These are phyloP conservation scores for Tuber microsphaerosporum DNA, from an alignment of 495 filamentous ascomycete species.

Conservation along the genomic window DNA sequence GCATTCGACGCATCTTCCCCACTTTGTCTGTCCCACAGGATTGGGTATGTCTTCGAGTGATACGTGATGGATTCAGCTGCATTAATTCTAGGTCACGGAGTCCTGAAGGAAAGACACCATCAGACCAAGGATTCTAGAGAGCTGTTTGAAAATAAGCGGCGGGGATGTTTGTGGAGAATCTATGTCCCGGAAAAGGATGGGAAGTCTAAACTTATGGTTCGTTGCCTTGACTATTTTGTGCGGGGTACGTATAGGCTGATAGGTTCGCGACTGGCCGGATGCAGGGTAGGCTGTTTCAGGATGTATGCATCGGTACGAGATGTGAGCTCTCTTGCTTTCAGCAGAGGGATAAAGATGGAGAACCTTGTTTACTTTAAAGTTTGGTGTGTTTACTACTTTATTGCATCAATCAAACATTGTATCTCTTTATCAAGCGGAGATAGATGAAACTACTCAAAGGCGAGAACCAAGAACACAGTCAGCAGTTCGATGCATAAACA, in stretches of 20 bases:
- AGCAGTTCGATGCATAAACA: not conserved
- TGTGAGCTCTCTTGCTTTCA: not conserved
- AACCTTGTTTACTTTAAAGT: slow-evolving; percentile 3
- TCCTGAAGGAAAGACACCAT: not conserved
- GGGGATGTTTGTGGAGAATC: not conserved
- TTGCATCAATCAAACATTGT: slow-evolving; percentile 1
- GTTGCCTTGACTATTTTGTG: not conserved
- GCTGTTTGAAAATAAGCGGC: not conserved
- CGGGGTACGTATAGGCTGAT: not conserved
- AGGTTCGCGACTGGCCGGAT: not conserved
- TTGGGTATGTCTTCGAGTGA: not conserved
- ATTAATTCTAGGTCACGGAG: not conserved
- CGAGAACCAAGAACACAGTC: not conserved
- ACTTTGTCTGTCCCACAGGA: not conserved
- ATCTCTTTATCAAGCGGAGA: not conserved
- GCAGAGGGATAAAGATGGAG: not conserved
- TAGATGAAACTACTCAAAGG: not conserved
- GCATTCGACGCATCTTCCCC: not conserved
- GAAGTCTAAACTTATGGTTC: not conserved
- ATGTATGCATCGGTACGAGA: not conserved
- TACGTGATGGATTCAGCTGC: not conserved
- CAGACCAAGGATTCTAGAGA: not conserved
- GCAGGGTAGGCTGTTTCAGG: not conserved
- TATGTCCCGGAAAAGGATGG: not conserved
- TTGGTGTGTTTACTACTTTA: slow-evolving; percentile 1